These are phyloP conservation scores for Zasmidium cellare DNA, from an alignment of 2,329 filamentous ascomycete genomes.

Conservation along the genomic window DNA sequence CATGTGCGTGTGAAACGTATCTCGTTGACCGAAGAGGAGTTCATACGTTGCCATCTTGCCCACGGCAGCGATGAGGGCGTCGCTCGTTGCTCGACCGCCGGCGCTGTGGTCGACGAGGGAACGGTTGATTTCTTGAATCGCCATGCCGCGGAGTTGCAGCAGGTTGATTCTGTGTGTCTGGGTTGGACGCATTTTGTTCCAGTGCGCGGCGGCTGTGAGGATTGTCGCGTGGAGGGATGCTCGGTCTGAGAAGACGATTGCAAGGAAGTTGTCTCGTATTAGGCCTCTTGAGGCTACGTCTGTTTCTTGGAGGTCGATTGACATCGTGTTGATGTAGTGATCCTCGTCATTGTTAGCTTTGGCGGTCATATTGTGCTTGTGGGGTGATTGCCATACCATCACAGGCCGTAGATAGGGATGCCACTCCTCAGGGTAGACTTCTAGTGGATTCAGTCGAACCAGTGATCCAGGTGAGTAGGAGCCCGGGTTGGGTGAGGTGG, in stretches of 20 bases:
- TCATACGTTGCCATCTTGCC: slow-evolving; percentile 56
- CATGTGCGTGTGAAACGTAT: slow-evolving; percentile 51
- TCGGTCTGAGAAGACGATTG: slow-evolving; percentile 43
- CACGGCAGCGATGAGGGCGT: slow-evolving; percentile 50
- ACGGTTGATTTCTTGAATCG: slow-evolving; percentile 46
- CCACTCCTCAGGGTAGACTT: slow-evolving; percentile 40
- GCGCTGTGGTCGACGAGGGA: slow-evolving; percentile 34
- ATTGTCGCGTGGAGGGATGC: slow-evolving; percentile 44
- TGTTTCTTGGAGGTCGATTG: slow-evolving; percentile 45
- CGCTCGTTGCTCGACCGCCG: slow-evolving; percentile 33
- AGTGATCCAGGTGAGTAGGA: slow-evolving; percentile 23
- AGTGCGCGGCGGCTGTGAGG: slow-evolving; percentile 45
- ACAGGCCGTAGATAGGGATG: slow-evolving; percentile 36
- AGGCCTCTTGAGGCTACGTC: slow-evolving; percentile 38
- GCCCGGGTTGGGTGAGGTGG: slow-evolving; percentile 17
- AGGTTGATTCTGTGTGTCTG: slow-evolving; percentile 38
- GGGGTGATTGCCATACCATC: slow-evolving; percentile 22
- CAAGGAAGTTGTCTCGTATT: slow-evolving; percentile 42
- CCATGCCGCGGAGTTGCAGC: slow-evolving; percentile 46
- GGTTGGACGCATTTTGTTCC: slow-evolving; percentile 33
- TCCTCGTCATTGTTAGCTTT: slow-evolving; percentile 24
- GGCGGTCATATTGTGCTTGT: background rate
- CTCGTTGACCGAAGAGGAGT: slow-evolving; percentile 49
- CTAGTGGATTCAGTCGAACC: slow-evolving; percentile 29
- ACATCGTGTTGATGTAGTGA: slow-evolving; percentile 36